Evolutionary conservation across 2,329 filamentous ascomycete genomes (phyloP), one percentile per base, ranked within the genome.

Genomic region (Epichloe gansuensis): DNA sequence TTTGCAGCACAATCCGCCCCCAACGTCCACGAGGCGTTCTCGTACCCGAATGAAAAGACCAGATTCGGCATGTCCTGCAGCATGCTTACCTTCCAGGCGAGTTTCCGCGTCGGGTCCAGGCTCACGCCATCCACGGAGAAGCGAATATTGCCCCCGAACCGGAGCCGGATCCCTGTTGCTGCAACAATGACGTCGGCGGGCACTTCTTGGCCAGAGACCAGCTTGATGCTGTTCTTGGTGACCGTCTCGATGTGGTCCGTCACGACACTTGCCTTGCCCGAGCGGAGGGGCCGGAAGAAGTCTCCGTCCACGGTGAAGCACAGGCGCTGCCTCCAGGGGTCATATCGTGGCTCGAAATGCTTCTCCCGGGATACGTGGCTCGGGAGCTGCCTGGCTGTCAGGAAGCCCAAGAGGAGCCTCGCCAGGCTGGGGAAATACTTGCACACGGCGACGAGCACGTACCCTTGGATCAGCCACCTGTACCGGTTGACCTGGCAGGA

Each of bases 271-370:
- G 61, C 69, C 44, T 65, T 73, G 25, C 68, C 67, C 1, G 57
- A 63, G 1, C 65, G 65, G 13, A 76, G 60, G 0, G 69, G 66
- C 5, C 61, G 52, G 56, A 69, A 78, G 52, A 77, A 74, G 57
- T 76, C 75, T 0, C 71, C 72, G 31, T 75, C 67, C 17, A 67
- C 63, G 1, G 61, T 77, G 34, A 83, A 69, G 58, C 85, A 88
- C 17, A 89, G 67, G 1, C 86, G 77, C 60, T 89, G 85, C 51
- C 87, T 76, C 81, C 83, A 82, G 0, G 79, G 80, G 5, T 74
- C 73, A 53, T 82, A 82, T 1, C 63, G 61, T 0, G 78, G 78
- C 21, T 69, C 68, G 66, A 81, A 81, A 60, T 82, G 73, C 1
- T 75, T 76, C n/a, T 79, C 72, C 55, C 69, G 62, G 1, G 69